Evolutionary conservation across 202 grass and related monocot genomes (phyloP).

Genomic region (Setaria viridis): DNA sequence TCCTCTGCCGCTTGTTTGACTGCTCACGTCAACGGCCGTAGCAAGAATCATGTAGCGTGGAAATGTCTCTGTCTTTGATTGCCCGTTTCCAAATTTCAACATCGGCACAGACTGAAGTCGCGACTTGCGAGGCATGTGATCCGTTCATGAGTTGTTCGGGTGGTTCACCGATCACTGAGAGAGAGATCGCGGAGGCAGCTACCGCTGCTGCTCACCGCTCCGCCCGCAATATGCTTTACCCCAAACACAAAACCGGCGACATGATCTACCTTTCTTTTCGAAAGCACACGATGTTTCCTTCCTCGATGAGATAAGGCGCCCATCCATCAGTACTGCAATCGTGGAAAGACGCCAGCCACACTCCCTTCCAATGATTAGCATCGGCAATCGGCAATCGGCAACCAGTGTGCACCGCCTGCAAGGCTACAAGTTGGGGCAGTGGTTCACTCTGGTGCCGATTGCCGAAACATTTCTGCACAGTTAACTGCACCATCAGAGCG

Average conservation of each 20-base stretch:
- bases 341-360: too few species aligned
- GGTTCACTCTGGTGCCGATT: neutral
- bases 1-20: neutral
- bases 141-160: neutral
- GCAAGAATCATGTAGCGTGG: neutral
- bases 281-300: neutral
- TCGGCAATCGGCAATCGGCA: neutral
- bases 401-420: neutral
- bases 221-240: neutral
- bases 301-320: neutral
- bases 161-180: neutral
- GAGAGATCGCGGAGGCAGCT: neutral
- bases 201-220: neutral
- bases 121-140: neutral
- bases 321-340: neutral
- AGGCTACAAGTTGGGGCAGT: neutral
- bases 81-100: neutral
- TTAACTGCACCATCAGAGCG: conserved; percentile 3
- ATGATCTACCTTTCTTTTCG: neutral
- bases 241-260: neutral
- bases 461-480: conserved; percentile 21
- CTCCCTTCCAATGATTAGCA: neutral
- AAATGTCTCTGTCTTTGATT: neutral
- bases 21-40: neutral
- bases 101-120: neutral